A percentile compares a stretch with the other conserved stretches of the same genome.
Evolutionary conservation across 169 alveolate genomes (phyloP).

Genomic region (Plasmodium relictum): DNA sequence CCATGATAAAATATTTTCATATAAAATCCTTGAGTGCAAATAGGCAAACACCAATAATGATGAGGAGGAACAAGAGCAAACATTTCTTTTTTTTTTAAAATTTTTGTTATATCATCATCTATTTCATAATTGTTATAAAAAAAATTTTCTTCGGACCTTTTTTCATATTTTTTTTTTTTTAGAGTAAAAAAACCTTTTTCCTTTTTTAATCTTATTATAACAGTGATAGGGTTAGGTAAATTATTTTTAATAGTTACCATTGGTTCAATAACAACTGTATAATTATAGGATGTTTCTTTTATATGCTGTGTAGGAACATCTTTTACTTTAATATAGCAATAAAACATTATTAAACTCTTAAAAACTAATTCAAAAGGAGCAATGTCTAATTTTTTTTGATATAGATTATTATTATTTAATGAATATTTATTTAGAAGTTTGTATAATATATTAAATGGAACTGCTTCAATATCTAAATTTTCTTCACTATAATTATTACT

Average conservation of each 20-base stretch:
- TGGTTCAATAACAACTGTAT: constrained; percentile 82
- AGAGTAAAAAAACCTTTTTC: constrained; percentile 42
- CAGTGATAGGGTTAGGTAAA: constrained; percentile 82
- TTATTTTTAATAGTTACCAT: constrained; percentile 81
- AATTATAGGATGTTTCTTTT: constrained; percentile 80
- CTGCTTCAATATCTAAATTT: constrained; percentile 49
- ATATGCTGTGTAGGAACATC: constrained; percentile 83
- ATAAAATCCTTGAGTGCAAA: constrained; percentile 63
- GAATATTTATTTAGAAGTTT: constrained; percentile 64
- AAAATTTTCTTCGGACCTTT: constrained; percentile 12
- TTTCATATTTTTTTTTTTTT: constrained; percentile 37
- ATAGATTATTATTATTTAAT: constrained; percentile 53
- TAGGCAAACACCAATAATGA: constrained; percentile 79
- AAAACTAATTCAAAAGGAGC: constrained; percentile 80
- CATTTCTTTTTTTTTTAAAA: constrained; percentile 61
- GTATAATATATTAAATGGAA: constrained; percentile 63
- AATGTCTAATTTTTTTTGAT: constrained; percentile 78
- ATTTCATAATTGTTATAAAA: constrained; percentile 49
- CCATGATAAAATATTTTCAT: constrained; percentile 75
- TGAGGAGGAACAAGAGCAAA: constrained; percentile 80
- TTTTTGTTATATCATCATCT: constrained; percentile 76
- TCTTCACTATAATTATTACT: constrained; percentile 37
- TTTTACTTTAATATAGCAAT: constrained; percentile 79
- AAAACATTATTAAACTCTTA: constrained; percentile 79
- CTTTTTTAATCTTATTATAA: constrained; percentile 77